phyloP scores from a whole-genome alignment of 352 stramenopile species.

The Aphanomyces astaci region DNA sequence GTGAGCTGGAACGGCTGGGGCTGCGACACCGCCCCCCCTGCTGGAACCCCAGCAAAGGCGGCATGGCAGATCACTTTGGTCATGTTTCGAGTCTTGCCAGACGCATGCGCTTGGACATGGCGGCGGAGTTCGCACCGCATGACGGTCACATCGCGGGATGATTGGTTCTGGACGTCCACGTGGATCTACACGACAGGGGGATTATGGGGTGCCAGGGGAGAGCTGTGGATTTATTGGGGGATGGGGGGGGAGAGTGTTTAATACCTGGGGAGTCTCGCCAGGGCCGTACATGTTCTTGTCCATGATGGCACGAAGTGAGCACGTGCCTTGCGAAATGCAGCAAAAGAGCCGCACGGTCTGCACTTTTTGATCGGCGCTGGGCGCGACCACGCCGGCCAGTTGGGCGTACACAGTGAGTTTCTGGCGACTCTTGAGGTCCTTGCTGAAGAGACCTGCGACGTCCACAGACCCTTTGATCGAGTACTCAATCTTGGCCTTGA shows the following conservation, averaged over 20 bases:
- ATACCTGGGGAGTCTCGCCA: conserved; percentile 27
- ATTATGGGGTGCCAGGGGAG: no score
- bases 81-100: conserved; percentile 30
- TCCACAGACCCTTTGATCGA: conserved; percentile 61
- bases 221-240: no score
- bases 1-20: conserved; percentile 39
- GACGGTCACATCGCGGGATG: conserved; percentile 39
- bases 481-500: conserved; percentile 66
- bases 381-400: conserved; percentile 32
- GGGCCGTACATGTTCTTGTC: conserved; percentile 63
- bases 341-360: conserved; percentile 51
- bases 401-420: conserved; percentile 51
- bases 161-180: conserved; percentile 52
- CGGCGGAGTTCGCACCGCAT: conserved; percentile 52
- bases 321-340: conserved; percentile 49
- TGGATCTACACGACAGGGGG: conserved; percentile 46
- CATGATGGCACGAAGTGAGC: conserved; percentile 45
- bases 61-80: conserved; percentile 34
- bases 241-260: background rate
- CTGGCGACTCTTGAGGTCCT: conserved; percentile 46
- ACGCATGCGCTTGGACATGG: conserved; percentile 35
- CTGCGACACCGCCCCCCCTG: conserved; percentile 32
- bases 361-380: conserved; percentile 47
- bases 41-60: conserved; percentile 42
- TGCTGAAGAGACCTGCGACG: conserved; percentile 44